Percentiles rank a stretch among this genome's conserved stretches.
Conservation (phyloP, 768 basidiomycete genomes). For the Phylloporus arenicola region DNA sequence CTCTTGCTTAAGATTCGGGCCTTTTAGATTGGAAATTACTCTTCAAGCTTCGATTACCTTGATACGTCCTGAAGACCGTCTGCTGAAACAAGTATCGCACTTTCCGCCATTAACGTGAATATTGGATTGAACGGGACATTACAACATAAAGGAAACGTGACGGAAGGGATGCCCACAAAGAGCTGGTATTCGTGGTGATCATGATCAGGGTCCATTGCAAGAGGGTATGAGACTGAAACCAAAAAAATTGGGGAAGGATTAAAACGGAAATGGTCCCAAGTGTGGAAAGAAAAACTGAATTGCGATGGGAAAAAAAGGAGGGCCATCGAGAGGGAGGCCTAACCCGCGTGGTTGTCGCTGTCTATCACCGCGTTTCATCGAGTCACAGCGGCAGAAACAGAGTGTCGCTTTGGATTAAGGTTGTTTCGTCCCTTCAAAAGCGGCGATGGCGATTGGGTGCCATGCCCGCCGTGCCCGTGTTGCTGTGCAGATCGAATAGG, state of each 20-base stretch:
- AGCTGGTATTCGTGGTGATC: constrained; percentile 11
- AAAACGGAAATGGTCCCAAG: constrained; percentile 11
- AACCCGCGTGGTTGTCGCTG: constrained; percentile 14
- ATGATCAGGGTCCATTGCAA: constrained; percentile 18
- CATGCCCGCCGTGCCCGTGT: constrained; percentile 20
- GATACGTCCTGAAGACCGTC: constrained; percentile 4
- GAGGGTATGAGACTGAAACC: constrained; percentile 8
- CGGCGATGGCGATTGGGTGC: constrained; percentile 19
- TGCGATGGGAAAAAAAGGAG: constrained; percentile 1
- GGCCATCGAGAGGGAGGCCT: neutral
- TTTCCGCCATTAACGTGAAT: constrained; percentile 8
- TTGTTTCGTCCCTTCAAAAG: constrained; percentile 24
- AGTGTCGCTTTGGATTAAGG: constrained; percentile 25
- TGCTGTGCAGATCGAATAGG: constrained; percentile 28
- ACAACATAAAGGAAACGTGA: constrained; percentile 10
- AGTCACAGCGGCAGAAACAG: constrained; percentile 17
- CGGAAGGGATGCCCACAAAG: constrained; percentile 4
- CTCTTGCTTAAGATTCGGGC: constrained; percentile 14
- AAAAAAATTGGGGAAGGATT: neutral
- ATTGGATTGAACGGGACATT: constrained; percentile 14
- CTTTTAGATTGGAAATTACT: constrained; percentile 16
- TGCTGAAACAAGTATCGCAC: constrained; percentile 12
- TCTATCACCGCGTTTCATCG: constrained; percentile 20
- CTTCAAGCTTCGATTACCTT: constrained; percentile 16
- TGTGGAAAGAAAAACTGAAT: constrained; percentile 2